A percentile compares a stretch with the other conserved stretches of the same genome.
phyloP scores from a whole-genome alignment of 2,329 filamentous ascomycete species.

The Dothistroma pini region DNA sequence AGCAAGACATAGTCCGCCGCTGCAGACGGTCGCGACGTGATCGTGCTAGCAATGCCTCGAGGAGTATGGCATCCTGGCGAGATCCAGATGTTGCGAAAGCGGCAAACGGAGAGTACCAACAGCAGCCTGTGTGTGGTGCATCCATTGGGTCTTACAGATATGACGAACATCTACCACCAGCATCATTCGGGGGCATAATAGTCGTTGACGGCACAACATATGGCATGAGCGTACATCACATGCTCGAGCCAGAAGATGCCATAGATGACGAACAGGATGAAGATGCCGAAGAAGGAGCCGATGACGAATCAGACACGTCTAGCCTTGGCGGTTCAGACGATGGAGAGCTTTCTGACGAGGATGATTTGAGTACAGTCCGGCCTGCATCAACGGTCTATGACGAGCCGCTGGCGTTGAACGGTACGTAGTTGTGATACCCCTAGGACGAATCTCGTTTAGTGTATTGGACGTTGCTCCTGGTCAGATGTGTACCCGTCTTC shows the following conservation, averaged over 20 bases:
- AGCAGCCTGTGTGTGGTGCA: slow-evolving; percentile 75
- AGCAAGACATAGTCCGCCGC: slow-evolving; percentile 45
- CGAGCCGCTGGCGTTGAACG: slow-evolving; percentile 9
- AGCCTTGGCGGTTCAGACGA: slow-evolving; percentile 48
- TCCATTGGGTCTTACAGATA: slow-evolving; percentile 90
- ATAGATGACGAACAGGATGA: slow-evolving; percentile 48
- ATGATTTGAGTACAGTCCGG: slow-evolving; percentile 44
- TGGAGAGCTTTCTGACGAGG: slow-evolving; percentile 57
- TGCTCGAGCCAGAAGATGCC: slow-evolving; percentile 68
- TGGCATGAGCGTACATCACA: slow-evolving; percentile 96
- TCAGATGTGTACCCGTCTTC: neutral
- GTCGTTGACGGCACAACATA: slow-evolving; percentile 79
- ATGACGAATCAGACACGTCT: slow-evolving; percentile 31
- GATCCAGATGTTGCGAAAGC: slow-evolving; percentile 34
- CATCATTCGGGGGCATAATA: slow-evolving; percentile 85
- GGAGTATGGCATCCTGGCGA: slow-evolving; percentile 28
- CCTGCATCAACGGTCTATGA: slow-evolving; percentile 27
- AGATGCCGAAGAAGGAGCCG: slow-evolving; percentile 40
- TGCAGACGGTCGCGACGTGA: slow-evolving; percentile 36
- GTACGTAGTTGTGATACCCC: slow-evolving; percentile 2
- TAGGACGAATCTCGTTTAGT: neutral
- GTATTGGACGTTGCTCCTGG: neutral
- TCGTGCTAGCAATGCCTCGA: slow-evolving; percentile 21
- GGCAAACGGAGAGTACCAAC: slow-evolving; percentile 73
- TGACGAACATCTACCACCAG: slow-evolving; percentile 80